A percentile compares a stretch with the other conserved stretches of the same genome.
Conservation (phyloP, 805 yeast genomes). For the Barnettozyma siamensis region DNA sequence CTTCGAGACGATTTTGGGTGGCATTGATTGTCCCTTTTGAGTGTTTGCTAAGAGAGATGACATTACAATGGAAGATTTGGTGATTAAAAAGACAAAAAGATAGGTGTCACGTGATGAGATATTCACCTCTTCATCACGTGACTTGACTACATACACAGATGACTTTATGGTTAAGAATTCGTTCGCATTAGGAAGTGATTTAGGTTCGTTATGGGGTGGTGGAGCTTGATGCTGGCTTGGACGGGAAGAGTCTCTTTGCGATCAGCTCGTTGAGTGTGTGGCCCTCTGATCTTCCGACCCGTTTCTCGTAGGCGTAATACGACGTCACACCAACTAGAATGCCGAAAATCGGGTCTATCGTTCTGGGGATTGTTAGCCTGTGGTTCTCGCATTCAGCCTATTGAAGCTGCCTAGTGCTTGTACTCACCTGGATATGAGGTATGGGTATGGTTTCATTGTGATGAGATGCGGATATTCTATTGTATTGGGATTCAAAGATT, state of each 20-base stretch:
- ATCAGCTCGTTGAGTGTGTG: slow-evolving; percentile 53
- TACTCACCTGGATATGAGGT: slow-evolving; percentile 23
- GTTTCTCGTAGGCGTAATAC: slow-evolving; percentile 56
- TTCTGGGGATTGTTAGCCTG: slow-evolving; percentile 26
- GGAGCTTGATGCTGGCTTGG: too few species aligned
- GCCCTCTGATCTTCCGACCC: slow-evolving; percentile 53
- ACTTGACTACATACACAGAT: too few species aligned
- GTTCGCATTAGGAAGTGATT: too few species aligned
- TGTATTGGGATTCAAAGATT: background rate
- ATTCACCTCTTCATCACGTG: too few species aligned
- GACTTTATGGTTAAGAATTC: too few species aligned
- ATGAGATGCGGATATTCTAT: background rate
- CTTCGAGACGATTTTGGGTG: slow-evolving; percentile 23
- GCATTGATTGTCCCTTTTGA: too few species aligned
- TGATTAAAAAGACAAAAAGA: too few species aligned
- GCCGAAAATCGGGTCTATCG: slow-evolving; percentile 62
- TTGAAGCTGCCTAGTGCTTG: too few species aligned
- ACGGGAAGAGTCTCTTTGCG: slow-evolving; percentile 26
- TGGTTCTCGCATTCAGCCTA: too few species aligned
- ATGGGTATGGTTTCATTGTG: slow-evolving; percentile 12
- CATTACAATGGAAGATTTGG: too few species aligned
- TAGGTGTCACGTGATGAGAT: too few species aligned
- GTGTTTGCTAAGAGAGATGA: background rate
- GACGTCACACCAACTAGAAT: slow-evolving; percentile 56
- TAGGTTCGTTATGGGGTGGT: too few species aligned